These are phyloP conservation scores for Singerocomus inundabilis DNA, from an alignment of 1,284 basidiomycete species.

Conservation along the genomic window DNA sequence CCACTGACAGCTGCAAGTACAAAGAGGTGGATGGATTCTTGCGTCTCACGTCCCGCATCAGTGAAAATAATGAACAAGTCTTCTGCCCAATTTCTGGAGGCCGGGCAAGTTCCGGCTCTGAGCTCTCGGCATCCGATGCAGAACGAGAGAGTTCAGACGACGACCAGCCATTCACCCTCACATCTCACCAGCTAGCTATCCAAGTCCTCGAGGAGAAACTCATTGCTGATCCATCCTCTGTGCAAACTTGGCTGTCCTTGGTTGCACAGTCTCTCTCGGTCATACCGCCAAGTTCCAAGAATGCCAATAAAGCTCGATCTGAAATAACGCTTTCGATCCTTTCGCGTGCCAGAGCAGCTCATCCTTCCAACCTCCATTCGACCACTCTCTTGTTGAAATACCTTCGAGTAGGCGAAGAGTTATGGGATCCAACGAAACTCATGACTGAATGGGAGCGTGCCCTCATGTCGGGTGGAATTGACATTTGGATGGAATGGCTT, in stretches of 20 bases:
- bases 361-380: constrained; percentile 51
- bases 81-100: constrained; percentile 47
- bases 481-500: constrained; percentile 72
- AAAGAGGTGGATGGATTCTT: constrained; percentile 68
- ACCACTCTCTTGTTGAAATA: constrained; percentile 57
- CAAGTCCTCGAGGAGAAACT: constrained; percentile 59
- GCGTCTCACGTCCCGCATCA: constrained; percentile 45
- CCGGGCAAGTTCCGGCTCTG: constrained; percentile 41
- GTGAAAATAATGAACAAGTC: constrained; percentile 38
- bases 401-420: constrained; percentile 65
- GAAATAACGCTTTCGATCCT: constrained; percentile 72
- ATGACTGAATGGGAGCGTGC: constrained; percentile 71
- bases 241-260: constrained; percentile 64
- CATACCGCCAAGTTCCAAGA: constrained; percentile 60
- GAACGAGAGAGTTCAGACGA: constrained; percentile 37
- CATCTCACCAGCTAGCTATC: constrained; percentile 57
- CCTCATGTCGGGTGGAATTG: constrained; percentile 47
- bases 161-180: constrained; percentile 37
- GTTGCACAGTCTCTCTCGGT: constrained; percentile 58
- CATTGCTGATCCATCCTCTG: constrained; percentile 47
- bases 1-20: constrained; percentile 44
- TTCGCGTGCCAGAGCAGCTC: constrained; percentile 57
- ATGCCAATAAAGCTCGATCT: constrained; percentile 59
- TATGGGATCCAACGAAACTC: constrained; percentile 61
- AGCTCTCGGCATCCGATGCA: constrained; percentile 41